Evolutionary conservation across 2,329 filamentous ascomycete genomes (phyloP).

Genomic region (Lasiodiplodia gonubiensis): DNA sequence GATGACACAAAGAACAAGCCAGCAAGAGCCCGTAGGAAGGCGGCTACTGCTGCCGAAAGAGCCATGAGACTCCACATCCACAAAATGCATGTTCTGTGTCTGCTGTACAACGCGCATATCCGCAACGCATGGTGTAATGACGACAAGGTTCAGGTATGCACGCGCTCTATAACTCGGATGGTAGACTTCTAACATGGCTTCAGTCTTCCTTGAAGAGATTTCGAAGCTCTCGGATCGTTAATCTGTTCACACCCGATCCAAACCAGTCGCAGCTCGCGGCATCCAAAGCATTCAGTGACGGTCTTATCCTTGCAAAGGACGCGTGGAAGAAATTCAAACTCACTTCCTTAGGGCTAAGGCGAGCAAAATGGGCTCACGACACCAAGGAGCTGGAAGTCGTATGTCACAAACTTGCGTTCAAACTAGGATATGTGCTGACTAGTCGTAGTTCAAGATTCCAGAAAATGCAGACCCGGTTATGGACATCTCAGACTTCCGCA

Average conservation of each 20-base stretch:
- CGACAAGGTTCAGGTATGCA: conserved; percentile 63
- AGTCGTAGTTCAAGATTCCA: conserved; percentile 60
- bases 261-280: conserved; percentile 74
- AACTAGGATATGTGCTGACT: background rate
- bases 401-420: background rate
- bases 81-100: conserved; percentile 81
- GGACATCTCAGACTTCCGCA: conserved; percentile 74
- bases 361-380: conserved; percentile 72
- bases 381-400: conserved; percentile 52
- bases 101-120: conserved; percentile 76
- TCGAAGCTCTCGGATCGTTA: conserved; percentile 68
- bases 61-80: conserved; percentile 75
- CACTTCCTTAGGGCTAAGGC: conserved; percentile 41
- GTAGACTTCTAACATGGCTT: background rate
- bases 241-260: conserved; percentile 71
- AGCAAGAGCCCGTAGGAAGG: conserved; percentile 53
- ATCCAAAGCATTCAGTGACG: conserved; percentile 78
- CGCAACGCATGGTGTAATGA: conserved; percentile 93
- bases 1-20: conserved; percentile 41
- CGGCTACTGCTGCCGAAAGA: conserved; percentile 63
- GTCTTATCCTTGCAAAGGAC: conserved; percentile 64
- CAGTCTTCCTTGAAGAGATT: conserved; percentile 51
- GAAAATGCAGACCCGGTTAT: conserved; percentile 70
- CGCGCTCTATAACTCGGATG: background rate
- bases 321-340: conserved; percentile 27